A percentile compares a stretch with the other conserved stretches of the same genome.
phyloP scores from a whole-genome alignment of 208 protist genomes.

The Leishmania braziliensis region DNA sequence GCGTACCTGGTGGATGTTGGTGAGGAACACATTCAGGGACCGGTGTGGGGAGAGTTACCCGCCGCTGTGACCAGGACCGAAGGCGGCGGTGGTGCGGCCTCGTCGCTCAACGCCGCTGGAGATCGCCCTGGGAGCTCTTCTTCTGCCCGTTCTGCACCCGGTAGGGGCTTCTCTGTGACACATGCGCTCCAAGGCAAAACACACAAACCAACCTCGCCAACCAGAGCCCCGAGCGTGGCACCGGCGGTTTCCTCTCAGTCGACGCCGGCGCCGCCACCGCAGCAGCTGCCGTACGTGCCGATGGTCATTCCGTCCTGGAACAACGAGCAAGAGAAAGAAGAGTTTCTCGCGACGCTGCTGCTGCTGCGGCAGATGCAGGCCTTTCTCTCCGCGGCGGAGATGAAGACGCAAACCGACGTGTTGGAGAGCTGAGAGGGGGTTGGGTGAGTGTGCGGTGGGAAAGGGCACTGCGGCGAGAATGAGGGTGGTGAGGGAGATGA shows the following conservation, averaged over 20 bases:
- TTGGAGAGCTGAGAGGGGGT: background rate
- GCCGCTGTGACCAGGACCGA: background rate
- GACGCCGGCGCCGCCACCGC: background rate
- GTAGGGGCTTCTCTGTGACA: slow-evolving; percentile 52
- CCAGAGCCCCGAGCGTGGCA: background rate
- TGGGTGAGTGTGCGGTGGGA: background rate
- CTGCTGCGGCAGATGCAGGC: slow-evolving; percentile 42
- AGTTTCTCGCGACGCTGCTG: slow-evolving; percentile 60
- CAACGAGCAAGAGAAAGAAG: slow-evolving; percentile 53
- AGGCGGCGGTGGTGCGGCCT: background rate
- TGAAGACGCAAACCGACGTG: background rate
- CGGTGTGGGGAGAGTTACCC: slow-evolving; percentile 27
- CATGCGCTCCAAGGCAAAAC: slow-evolving; percentile 43
- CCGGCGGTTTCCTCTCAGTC: background rate
- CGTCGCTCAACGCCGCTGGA: background rate
- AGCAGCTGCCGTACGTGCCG: slow-evolving; percentile 43
- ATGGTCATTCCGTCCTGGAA: slow-evolving; percentile 77
- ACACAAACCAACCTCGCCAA: background rate
- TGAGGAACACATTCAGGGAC: slow-evolving; percentile 62
- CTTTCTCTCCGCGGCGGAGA: slow-evolving; percentile 2
- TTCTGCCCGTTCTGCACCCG: slow-evolving; percentile 5
- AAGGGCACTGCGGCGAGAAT: background rate
- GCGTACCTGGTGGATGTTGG: slow-evolving; percentile 72
- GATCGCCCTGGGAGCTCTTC: background rate
- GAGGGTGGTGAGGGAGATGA: background rate